Conservation (phyloP, 805 yeast genomes). For the Teunomyces aglyptinius region DNA sequence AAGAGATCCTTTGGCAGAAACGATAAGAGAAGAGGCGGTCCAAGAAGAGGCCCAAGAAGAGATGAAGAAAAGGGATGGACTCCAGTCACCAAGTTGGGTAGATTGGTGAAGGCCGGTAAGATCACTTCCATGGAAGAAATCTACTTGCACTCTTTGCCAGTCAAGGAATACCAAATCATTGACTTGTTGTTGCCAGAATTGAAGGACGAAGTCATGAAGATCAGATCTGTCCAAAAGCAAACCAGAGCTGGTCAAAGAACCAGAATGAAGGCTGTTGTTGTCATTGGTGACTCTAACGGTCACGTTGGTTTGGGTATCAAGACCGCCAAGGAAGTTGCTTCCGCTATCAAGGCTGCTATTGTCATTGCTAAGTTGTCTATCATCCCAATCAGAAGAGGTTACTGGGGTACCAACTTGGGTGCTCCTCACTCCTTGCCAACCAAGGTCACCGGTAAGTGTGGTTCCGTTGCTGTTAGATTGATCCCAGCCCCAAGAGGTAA, state of each 20-base stretch:
- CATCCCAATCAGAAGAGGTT: conserved; percentile 99
- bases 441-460: conserved; percentile 99
- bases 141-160: conserved; percentile 98
- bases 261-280: conserved; percentile 99
- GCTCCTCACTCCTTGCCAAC: conserved; percentile 97
- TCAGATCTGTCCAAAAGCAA: conserved; percentile 99
- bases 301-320: conserved; percentile 99
- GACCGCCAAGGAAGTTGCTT: conserved; percentile 99
- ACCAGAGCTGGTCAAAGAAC: conserved; percentile 99
- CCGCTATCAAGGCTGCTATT: conserved; percentile 99
- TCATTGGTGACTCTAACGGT: conserved; percentile 99
- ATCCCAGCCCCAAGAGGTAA: conserved; percentile 99
- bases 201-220: conserved; percentile 99
- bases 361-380: conserved; percentile 97
- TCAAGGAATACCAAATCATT: conserved; percentile 98
- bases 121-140: conserved; percentile 94
- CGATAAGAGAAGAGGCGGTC: conserved; percentile 53
- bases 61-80: conserved; percentile 98
- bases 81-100: conserved; percentile 99
- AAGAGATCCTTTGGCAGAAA: conserved; percentile 52
- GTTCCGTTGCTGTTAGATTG: conserved; percentile 97
- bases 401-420: conserved; percentile 99
- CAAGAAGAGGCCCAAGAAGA: conserved; percentile 63
- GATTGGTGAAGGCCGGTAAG: conserved; percentile 99
- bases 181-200: conserved; percentile 94